Percentiles rank a stretch among this genome's conserved stretches.
Conservation (phyloP, 1,139 yeast species). For the Pichiaceae sp. region DNA sequence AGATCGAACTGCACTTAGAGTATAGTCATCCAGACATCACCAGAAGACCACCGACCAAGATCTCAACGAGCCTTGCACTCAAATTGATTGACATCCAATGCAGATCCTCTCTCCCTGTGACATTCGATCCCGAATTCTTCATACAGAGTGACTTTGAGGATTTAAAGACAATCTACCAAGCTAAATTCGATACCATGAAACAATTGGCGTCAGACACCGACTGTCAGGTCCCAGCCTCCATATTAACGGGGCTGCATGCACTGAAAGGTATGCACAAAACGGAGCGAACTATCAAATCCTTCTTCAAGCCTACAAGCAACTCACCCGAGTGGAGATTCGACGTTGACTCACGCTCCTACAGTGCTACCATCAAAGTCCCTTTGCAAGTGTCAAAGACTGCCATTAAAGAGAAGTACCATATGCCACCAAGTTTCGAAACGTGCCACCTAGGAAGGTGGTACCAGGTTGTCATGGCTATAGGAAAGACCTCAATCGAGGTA, state of each 20-base stretch:
- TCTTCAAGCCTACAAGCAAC: not conserved
- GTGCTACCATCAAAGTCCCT: not conserved
- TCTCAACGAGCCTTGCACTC: not conserved
- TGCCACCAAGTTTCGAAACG: slow-evolving; percentile 1
- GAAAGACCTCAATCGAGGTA: not conserved
- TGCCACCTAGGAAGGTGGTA: slow-evolving; percentile 1
- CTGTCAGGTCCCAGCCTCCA: not conserved
- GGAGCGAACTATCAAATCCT: not conserved
- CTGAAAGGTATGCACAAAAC: not conserved
- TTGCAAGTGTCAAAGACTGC: not conserved
- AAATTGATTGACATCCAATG: not conserved
- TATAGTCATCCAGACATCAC: not conserved
- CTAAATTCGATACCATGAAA: not conserved
- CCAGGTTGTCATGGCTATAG: not conserved
- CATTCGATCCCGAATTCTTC: slow-evolving; percentile 1
- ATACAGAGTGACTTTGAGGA: not conserved
- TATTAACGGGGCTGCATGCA: not conserved
- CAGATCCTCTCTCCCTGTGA: not conserved
- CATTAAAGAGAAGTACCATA: not conserved
- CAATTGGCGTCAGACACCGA: not conserved
- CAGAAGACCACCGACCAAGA: not conserved
- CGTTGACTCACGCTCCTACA: not conserved
- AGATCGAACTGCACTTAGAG: not conserved
- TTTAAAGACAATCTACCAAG: not conserved
- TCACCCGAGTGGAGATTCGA: slow-evolving; percentile 1